phyloP scores from a whole-genome alignment of 2,329 filamentous ascomycete genomes.

The Penicillium nordicum region DNA sequence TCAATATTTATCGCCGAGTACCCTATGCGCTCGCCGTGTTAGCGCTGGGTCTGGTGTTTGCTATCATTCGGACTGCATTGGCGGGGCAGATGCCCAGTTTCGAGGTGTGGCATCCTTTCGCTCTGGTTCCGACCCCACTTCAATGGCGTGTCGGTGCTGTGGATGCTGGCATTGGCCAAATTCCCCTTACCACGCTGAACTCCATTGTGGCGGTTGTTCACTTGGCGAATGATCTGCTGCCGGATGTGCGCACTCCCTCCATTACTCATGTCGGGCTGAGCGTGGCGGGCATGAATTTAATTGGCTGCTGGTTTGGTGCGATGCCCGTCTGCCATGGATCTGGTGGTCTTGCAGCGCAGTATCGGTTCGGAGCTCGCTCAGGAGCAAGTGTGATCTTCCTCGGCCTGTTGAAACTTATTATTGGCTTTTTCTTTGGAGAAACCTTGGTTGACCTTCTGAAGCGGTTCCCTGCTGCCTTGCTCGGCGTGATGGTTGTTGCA shows the following conservation, averaged over 20 bases:
- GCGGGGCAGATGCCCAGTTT: constrained; percentile 49
- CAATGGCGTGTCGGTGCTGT: constrained; percentile 56
- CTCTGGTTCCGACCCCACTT: constrained; percentile 45
- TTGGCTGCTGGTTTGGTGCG: constrained; percentile 84
- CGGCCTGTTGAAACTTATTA: constrained; percentile 68
- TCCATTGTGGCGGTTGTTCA: constrained; percentile 85
- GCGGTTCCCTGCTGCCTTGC: constrained; percentile 69
- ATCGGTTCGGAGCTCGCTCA: constrained; percentile 84
- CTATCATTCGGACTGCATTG: constrained; percentile 45
- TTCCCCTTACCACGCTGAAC: constrained; percentile 89
- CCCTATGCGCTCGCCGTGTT: constrained; percentile 79
- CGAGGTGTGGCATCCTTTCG: constrained; percentile 58
- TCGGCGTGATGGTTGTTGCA: constrained; percentile 86
- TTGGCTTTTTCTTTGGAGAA: constrained; percentile 73
- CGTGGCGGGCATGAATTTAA: constrained; percentile 77
- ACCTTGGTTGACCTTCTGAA: constrained; percentile 68
- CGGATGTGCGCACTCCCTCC: constrained; percentile 62
- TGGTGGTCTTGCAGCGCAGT: constrained; percentile 85
- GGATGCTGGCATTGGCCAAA: constrained; percentile 74
- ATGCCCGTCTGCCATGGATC: constrained; percentile 97
- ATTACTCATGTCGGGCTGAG: constrained; percentile 77
- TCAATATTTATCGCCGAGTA: constrained; percentile 61
- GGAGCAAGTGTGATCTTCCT: constrained; percentile 79
- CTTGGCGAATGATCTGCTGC: constrained; percentile 73
- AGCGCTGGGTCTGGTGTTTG: constrained; percentile 63